These are phyloP conservation scores for Labyrinthula sp. DNA, from an alignment of 352 stramenopile genomes.

Conservation along the genomic window DNA sequence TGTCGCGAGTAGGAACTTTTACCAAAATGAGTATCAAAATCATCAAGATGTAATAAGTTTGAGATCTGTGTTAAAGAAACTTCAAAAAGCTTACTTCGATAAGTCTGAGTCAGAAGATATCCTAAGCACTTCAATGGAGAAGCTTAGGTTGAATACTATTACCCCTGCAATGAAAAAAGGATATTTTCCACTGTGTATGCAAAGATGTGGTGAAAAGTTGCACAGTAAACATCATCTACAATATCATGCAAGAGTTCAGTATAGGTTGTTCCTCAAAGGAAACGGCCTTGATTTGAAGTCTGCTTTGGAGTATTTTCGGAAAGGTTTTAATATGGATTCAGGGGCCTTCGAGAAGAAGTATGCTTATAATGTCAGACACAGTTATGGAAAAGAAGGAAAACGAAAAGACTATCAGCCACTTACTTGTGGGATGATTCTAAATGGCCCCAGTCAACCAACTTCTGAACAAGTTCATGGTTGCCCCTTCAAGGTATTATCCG, in stretches of 20 bases:
- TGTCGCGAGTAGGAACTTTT: constrained; percentile 56
- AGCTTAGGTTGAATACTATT: constrained; percentile 1
- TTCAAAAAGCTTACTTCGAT: constrained; percentile 78
- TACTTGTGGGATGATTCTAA: constrained; percentile 79
- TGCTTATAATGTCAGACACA: constrained; percentile 93
- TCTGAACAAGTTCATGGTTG: constrained; percentile 85
- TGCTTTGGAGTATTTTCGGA: constrained; percentile 80
- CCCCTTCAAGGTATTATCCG: constrained; percentile 83
- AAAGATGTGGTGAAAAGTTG: constrained; percentile 68
- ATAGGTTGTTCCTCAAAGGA: constrained; percentile 93
- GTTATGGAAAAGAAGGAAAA: constrained; percentile 97
- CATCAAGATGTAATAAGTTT: constrained; percentile 66
- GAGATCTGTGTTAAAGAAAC: constrained; percentile 72
- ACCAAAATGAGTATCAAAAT: constrained; percentile 32
- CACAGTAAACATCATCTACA: constrained; percentile 86
- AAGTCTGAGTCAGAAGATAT: constrained; percentile 32
- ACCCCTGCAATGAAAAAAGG: constrained; percentile 4
- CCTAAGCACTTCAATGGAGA: too few relatives aligned
- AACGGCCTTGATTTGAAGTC: constrained; percentile 83
- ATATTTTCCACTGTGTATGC: constrained; percentile 91
- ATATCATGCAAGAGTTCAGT: constrained; percentile 83
- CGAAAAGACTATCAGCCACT: constrained; percentile 77
- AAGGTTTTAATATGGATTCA: constrained; percentile 54
- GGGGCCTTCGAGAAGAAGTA: constrained; percentile 97
- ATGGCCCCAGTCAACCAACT: constrained; percentile 62